These are phyloP conservation scores for Millerozyma acaciae DNA, from an alignment of 805 yeast species.

Conservation along the genomic window DNA sequence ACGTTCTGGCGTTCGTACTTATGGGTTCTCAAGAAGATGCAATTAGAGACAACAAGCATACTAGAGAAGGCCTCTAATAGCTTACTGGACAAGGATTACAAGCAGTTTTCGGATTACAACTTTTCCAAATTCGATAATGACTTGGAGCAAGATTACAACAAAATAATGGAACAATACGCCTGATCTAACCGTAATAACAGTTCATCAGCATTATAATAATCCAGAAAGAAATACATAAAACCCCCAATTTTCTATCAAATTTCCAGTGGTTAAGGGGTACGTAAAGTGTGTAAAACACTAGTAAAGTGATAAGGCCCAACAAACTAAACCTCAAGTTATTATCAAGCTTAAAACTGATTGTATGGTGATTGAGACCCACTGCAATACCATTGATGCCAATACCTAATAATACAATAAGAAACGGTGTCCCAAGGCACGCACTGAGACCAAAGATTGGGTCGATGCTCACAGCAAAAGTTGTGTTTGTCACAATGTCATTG, in stretches of 20 bases:
- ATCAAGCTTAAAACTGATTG: constrained; percentile 16
- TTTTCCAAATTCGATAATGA: background rate
- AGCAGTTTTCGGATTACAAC: background rate
- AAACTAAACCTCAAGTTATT: constrained; percentile 22
- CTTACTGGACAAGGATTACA: background rate
- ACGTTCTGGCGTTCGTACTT: constrained; percentile 2
- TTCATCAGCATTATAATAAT: constrained; percentile 17
- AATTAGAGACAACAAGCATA: background rate
- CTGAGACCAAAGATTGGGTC: constrained; percentile 41
- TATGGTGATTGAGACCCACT: constrained; percentile 4
- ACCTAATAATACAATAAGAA: constrained; percentile 46
- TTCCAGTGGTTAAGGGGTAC: constrained; percentile 33
- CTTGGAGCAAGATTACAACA: background rate
- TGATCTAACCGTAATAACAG: constrained; percentile 8
- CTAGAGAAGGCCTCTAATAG: background rate
- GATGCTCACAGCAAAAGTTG: constrained; percentile 40
- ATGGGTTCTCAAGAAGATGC: background rate
- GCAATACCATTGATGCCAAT: constrained; percentile 44
- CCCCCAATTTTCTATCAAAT: constrained; percentile 29
- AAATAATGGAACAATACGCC: background rate
- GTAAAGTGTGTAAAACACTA: constrained; percentile 19
- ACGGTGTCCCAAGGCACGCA: constrained; percentile 54
- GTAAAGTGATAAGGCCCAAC: constrained; percentile 21
- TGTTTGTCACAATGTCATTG: constrained; percentile 50
- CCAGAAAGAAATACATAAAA: constrained; percentile 19